Evolutionary conservation across 2,329 filamentous ascomycete genomes (phyloP).

Genomic region (Acephala macrosclerotiorum): DNA sequence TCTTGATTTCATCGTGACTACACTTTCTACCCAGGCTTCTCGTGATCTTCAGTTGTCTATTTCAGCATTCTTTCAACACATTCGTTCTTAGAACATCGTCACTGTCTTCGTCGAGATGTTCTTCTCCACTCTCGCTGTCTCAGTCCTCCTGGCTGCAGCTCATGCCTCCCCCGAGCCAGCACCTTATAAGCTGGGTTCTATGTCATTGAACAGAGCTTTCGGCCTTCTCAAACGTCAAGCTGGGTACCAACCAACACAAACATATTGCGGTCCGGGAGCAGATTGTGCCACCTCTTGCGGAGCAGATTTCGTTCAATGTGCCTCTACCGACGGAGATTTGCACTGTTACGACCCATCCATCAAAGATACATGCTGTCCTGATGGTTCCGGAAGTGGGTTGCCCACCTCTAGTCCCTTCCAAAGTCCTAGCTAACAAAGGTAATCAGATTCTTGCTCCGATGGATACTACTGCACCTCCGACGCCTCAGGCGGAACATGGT

Average conservation of each 20-base stretch:
- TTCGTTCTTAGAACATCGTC: conserved; percentile 19
- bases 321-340: conserved; percentile 55
- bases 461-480: conserved; percentile 71
- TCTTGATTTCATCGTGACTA: background rate
- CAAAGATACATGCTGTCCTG: conserved; percentile 64
- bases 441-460: conserved; percentile 59
- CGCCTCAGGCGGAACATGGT: conserved; percentile 58
- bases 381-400: conserved; percentile 55
- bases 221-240: conserved; percentile 54
- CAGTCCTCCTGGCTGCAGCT: conserved; percentile 41
- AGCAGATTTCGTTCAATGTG: conserved; percentile 55
- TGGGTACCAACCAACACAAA: conserved; percentile 58
- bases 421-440: no score
- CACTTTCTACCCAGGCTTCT: background rate
- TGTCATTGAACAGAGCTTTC: conserved; percentile 48
- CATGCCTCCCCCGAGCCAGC: conserved; percentile 44
- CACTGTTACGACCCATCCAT: conserved; percentile 65
- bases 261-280: conserved; percentile 55
- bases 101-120: conserved; percentile 40
- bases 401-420: no score
- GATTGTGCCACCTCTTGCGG: conserved; percentile 65
- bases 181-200: conserved; percentile 49
- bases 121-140: conserved; percentile 37
- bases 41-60: background rate
- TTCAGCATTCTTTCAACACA: conserved; percentile 15